Conservation (phyloP, 768 basidiomycete species). For the Cystofilobasidium macerans region DNA sequence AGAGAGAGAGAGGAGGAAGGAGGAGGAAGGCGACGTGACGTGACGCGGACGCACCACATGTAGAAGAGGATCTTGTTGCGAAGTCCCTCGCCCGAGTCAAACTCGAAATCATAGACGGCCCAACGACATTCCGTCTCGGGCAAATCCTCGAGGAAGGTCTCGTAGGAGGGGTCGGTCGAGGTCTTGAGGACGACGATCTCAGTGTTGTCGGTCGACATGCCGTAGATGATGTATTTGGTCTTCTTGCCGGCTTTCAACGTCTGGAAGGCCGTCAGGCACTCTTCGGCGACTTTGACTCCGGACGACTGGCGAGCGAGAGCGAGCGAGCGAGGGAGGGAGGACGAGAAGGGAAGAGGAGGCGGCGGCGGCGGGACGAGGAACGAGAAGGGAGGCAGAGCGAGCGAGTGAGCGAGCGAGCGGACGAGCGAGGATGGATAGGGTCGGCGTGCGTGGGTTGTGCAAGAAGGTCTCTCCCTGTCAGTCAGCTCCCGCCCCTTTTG, state of each 20-base stretch:
- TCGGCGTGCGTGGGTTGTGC: too few species aligned
- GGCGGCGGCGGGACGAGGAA: too few species aligned
- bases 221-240: conserved; percentile 73
- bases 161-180: conserved; percentile 46
- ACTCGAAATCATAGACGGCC: conserved; percentile 90
- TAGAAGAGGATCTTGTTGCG: conserved; percentile 77
- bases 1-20: background rate
- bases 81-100: conserved; percentile 57
- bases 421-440: too few species aligned
- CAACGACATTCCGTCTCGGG: conserved; percentile 68
- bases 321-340: too few species aligned
- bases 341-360: too few species aligned
- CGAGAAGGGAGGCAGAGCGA: too few species aligned
- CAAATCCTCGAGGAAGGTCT: conserved; percentile 60
- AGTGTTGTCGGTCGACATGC: conserved; percentile 50
- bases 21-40: too few species aligned
- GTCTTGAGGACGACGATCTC: conserved; percentile 66
- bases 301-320: conserved; percentile 47
- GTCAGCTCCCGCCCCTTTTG: too few species aligned
- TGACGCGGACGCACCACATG: conserved; percentile 72
- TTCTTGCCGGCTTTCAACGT: conserved; percentile 65
- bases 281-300: conserved; percentile 52
- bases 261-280: conserved; percentile 54
- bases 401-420: background rate
- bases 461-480: too few species aligned